Base-by-base conservation (phyloP, 108 stramenopile genomes). In the Nitzschia putrida region DNA sequence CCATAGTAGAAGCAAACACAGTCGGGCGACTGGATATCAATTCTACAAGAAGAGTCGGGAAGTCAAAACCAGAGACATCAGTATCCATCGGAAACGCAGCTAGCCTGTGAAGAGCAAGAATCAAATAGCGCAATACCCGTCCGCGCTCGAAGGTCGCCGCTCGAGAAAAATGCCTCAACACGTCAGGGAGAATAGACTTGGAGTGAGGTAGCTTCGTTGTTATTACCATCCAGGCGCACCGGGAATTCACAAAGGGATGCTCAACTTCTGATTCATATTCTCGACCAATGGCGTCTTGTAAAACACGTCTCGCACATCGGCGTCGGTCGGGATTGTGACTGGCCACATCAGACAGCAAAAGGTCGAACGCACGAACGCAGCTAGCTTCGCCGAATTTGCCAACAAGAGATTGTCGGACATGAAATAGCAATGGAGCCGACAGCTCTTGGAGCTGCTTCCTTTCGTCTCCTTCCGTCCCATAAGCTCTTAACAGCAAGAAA, bases 121-220 rank as follows among this genome's bases (percentile, higher is more conserved):
- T 26, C 25, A 81, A 68, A 22, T 61, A 73, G 13, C 80, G 77
- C 6, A 91, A 72, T 10, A 79, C 79, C 61, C 59, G 68, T 1
- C 90, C 90, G 8, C 87, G 71, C 68, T 91, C 90, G 59, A 68
- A 85, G 13, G 75, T 66, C 23, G 82, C 75, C 0, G 90, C 90
- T 11, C 56, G 61, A 13, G 83, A 54, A 22, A 90, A 52, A 51
- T 77, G 67, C 37, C 73, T 72, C 16, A 83, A 76, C 3, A 80
- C 78, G 64, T 80, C 68, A 10, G 57, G 57, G 13, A 90, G 14
- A 51, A 90, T 51, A 2, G 44, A 67, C 26, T 60, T 56, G 24
- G 85, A 53, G 57, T 88, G 66, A 42, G 68, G 39, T 3, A 82
- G 51, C 38, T 68, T 26, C 39, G 76, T 26, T 2, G 88, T 40